Base-by-base conservation (phyloP, 352 stramenopile genomes). In the Pythium chondricola region DNA sequence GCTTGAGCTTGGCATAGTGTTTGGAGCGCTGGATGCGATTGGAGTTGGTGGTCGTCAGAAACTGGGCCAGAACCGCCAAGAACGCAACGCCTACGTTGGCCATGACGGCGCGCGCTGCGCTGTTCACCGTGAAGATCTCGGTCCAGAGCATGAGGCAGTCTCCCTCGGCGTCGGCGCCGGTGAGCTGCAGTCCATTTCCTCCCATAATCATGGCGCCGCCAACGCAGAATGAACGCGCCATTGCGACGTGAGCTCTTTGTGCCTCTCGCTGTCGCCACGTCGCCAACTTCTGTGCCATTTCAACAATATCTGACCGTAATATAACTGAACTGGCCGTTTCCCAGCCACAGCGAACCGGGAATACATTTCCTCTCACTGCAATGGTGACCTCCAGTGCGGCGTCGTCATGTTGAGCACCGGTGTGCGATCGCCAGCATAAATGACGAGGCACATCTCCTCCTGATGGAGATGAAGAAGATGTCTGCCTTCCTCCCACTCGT, bases 71-170 rank as follows among this genome's bases (percentile, higher is more conserved):
- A n/a, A 71, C 48, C 22, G 78, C 71, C 36, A 89, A 40, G 24
- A 81, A 26, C 32, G 83, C 80, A 17, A 89, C 75, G 26, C 58
- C 13, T 2, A 71, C 16, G 45, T 69, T 77, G 35, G 68, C 73
- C 25, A 80, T 13, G 0, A 64, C 65, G 8, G 65, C 64, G 32
- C 74, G 68, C 1, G 30, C 48, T 37, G 45, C 33, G 63, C 61
- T 85, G 52, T 75, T 84, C 42, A 89, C 62, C 10, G 70, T 71
- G 52, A 83, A 74, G 11, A 26, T 39, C 41, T 77, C 58, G 21
- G 65, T 54, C 78, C 74, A 89, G 26, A 89, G 65, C 73, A 83
- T 72, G 30, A 69, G 59, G 57, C 78, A 89, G 69, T 89, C 78
- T 43, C 59, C 53, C 26, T 65, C 52, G 5, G 58, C 52, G 43